Evolutionary conservation across 345 rosid genomes (phyloP).

Genomic region (Citrus australasica): DNA sequence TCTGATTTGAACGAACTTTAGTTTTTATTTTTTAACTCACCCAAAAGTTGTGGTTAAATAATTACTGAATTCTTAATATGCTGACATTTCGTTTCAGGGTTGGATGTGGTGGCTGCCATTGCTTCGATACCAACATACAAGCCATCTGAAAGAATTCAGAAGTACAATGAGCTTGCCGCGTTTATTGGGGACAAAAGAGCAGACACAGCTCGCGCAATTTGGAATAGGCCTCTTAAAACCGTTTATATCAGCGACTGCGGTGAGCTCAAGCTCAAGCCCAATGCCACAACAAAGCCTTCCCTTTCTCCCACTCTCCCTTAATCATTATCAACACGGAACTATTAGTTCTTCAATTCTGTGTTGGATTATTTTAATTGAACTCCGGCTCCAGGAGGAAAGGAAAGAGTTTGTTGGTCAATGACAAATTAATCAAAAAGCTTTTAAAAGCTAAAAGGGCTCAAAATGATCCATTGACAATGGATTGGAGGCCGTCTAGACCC

Average conservation of each 20-base stretch:
- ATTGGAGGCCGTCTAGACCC: no score
- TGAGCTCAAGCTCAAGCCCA: conserved; percentile 40
- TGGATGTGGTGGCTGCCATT: conserved; percentile 77
- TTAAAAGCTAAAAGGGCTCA: no score
- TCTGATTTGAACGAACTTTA: no score
- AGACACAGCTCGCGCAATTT: conserved; percentile 56
- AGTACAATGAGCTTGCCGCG: conserved; percentile 67
- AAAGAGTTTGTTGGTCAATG: no score
- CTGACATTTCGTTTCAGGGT: conserved; percentile 35
- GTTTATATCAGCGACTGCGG: conserved; percentile 74
- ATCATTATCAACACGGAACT: neutral
- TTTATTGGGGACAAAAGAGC: conserved; percentile 91
- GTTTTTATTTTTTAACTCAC: no score
- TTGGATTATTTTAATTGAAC: no score
- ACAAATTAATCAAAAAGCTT: no score
- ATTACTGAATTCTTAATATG: no score
- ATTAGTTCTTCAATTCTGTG: no score
- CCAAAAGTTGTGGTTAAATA: no score
- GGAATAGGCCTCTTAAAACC: conserved; percentile 82
- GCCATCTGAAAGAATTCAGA: conserved; percentile 63
- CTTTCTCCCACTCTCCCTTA: conserved; percentile 66
- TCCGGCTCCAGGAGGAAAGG: no score
- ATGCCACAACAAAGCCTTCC: conserved; percentile 57
- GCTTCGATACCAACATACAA: conserved; percentile 75
- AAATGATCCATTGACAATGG: no score